Evolutionary conservation across 305 asterid genomes (phyloP).

Genomic region (Salvia sclarea): DNA sequence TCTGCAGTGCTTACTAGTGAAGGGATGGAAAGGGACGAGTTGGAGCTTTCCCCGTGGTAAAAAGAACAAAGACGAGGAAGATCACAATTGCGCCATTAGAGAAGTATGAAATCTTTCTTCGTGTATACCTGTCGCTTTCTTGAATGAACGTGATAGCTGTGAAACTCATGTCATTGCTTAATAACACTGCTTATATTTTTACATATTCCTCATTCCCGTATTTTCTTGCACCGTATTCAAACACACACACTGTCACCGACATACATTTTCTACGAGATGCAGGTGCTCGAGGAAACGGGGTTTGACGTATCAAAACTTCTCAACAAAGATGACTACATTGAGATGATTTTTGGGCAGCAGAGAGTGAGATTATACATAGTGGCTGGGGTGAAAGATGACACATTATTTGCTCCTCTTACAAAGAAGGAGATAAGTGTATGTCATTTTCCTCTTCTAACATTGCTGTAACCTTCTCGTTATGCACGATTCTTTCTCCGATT

Average conservation of each 20-base stretch:
- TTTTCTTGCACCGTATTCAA: constrained; percentile 33
- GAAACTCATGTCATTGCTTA: neutral
- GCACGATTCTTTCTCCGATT: neutral
- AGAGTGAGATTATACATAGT: constrained; percentile 88
- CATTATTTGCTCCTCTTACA: constrained; percentile 80
- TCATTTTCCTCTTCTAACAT: constrained; percentile 15
- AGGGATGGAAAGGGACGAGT: constrained; percentile 98
- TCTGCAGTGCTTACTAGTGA: constrained; percentile 86
- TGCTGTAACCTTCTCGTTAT: no score
- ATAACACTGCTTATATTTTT: neutral
- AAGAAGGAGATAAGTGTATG: constrained; percentile 93
- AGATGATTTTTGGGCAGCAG: constrained; percentile 90
- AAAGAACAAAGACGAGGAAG: constrained; percentile 97
- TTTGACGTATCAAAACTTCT: constrained; percentile 81
- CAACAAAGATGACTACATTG: constrained; percentile 69
- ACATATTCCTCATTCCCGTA: neutral
- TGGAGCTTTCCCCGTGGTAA: constrained; percentile 99
- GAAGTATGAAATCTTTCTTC: constrained; percentile 55
- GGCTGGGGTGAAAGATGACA: constrained; percentile 82
- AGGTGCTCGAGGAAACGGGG: constrained; percentile 94
- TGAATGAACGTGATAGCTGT: neutral
- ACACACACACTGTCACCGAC: constrained; percentile 19
- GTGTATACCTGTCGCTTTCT: neutral
- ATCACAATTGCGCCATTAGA: constrained; percentile 88
- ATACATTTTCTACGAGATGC: constrained; percentile 38